These are phyloP conservation scores for Lactifluus pinguis DNA, from an alignment of 768 basidiomycete species.

Conservation along the genomic window DNA sequence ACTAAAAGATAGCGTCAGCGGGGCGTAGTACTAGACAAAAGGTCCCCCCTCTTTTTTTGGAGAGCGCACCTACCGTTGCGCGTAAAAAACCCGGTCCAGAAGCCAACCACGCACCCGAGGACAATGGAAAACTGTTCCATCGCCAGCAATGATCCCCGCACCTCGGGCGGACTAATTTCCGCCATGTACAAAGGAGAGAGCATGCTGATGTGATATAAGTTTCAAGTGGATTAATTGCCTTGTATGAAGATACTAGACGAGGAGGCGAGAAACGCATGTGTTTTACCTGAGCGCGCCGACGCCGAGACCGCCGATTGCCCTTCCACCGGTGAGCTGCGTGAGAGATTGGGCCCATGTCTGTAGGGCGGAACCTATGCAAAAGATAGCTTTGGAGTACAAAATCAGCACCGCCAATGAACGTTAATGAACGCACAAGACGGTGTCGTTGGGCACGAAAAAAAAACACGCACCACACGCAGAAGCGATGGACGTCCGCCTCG, in stretches of 20 bases:
- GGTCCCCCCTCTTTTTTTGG: background rate
- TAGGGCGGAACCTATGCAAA: constrained; percentile 62
- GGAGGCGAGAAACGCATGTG: background rate
- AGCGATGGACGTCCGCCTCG: constrained; percentile 59
- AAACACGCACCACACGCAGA: constrained; percentile 50
- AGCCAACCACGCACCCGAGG: constrained; percentile 71
- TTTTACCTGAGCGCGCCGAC: constrained; percentile 50
- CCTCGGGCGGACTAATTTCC: constrained; percentile 75
- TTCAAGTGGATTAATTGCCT: too few relatives aligned
- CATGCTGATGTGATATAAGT: constrained; percentile 38
- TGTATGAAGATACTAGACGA: too few relatives aligned
- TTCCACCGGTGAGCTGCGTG: constrained; percentile 52
- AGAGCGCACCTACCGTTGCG: constrained; percentile 40
- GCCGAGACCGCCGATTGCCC: constrained; percentile 69
- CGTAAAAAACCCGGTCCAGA: constrained; percentile 74
- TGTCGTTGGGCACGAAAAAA: background rate
- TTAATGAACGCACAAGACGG: background rate
- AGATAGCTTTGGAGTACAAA: constrained; percentile 38
- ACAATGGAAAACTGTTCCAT: constrained; percentile 79
- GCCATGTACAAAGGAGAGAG: constrained; percentile 77
- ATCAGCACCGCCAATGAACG: background rate
- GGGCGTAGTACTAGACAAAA: too few relatives aligned
- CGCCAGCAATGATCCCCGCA: constrained; percentile 69
- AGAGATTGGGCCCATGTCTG: constrained; percentile 55
- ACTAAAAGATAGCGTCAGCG: constrained; percentile 29